Base-by-base conservation (phyloP, 2,329 filamentous ascomycete genomes). In the Diaporthe aspalathi region DNA sequence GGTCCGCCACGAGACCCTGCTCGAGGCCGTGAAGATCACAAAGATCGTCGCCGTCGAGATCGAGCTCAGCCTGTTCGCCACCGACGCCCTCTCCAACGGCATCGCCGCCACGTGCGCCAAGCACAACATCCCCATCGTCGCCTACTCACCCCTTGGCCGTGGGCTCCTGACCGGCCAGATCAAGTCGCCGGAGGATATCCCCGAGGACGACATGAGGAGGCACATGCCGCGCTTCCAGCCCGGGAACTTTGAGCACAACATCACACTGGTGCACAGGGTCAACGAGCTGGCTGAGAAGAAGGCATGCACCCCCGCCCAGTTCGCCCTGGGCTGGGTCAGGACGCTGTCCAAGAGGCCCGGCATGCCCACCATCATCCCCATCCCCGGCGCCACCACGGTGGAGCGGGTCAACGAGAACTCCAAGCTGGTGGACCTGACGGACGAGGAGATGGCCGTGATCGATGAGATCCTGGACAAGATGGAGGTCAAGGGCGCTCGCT, bases 311-410 rank as follows among this genome's bases (percentile, higher is more conserved):
- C 78, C 88, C 5, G 85, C 86, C 1, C 92, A 94, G 81, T 82
- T 94, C 35, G 91, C 91, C 17, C 83, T 94, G 68, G 86, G 85
- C 65, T 94, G 92, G 91, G 80, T 89, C 3, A 75, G 84, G 54
- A 80, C 84, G 1, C 81, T 90, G 50, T 86, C 84, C 52, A 81
- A 80, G 66, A 83, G 82, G 45, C 83, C 86, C 7, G 88, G 86
- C 49, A 84, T 88, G 84, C 87, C 87, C 27, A 79, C 76, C 20
- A 87, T 92, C 73, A 87, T 93, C 65, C 90, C 91, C 7, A 92
- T 93, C 72, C 91, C 91, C 0, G 91, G 91, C 3, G 87, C 91
- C 11, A 88, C 88, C 0, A 89, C 84, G 5, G 82, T 81, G 12
- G 84, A 81, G 47, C 84, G 90, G 27, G 84, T 92, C 14, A 76